Evolutionary conservation across 306 rosid species (phyloP).

Genomic region (Crotalaria pallida): DNA sequence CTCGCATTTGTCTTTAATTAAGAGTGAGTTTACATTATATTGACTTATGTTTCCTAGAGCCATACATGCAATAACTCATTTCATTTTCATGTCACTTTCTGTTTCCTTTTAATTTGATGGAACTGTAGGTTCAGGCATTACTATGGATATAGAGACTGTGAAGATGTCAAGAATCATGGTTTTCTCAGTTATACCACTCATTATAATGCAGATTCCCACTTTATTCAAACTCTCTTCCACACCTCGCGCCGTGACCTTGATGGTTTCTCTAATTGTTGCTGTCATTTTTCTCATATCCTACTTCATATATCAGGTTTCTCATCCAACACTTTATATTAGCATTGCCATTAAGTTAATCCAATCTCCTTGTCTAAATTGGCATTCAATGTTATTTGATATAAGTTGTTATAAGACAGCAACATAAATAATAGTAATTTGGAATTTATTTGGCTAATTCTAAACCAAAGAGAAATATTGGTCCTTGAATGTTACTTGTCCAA

Average conservation of each 20-base stretch:
- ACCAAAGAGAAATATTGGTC: too few relatives aligned
- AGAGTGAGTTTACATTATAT: too few relatives aligned
- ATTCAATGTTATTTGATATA: too few relatives aligned
- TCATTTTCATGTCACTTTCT: not conserved
- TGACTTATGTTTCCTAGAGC: too few relatives aligned
- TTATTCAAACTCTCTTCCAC: slow-evolving; percentile 23
- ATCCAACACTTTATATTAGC: not conserved
- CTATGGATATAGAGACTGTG: slow-evolving; percentile 48
- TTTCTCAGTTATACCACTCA: slow-evolving; percentile 42
- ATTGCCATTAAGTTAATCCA: not conserved
- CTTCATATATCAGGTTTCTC: slow-evolving; percentile 55
- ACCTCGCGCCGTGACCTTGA: slow-evolving; percentile 26
- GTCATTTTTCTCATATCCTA: slow-evolving; percentile 36
- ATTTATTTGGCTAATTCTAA: not conserved
- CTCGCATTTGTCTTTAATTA: too few relatives aligned
- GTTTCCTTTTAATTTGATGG: not conserved
- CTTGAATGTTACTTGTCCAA: too few relatives aligned
- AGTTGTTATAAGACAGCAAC: not conserved
- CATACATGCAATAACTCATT: too few relatives aligned
- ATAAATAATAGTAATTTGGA: not conserved
- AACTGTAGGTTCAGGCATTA: slow-evolving; percentile 45
- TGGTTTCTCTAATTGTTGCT: slow-evolving; percentile 42
- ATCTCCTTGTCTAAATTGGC: not conserved
- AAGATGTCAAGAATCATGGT: slow-evolving; percentile 47
- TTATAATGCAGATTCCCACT: slow-evolving; percentile 50